These are phyloP conservation scores for Globisporangium viniferum DNA, from an alignment of 352 stramenopile genomes.

Conservation along the genomic window DNA sequence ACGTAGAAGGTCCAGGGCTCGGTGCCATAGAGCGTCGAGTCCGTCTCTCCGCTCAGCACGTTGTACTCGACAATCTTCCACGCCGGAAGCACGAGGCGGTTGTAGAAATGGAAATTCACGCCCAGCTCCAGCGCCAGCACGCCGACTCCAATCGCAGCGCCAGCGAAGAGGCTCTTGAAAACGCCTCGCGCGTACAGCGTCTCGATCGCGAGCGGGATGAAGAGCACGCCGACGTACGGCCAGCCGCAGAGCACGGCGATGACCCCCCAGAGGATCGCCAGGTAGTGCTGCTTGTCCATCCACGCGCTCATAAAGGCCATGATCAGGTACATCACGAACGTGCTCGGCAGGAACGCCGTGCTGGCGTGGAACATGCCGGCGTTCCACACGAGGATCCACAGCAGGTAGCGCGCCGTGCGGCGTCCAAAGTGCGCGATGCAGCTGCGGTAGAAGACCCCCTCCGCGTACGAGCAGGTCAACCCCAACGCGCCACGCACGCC, in stretches of 20 bases:
- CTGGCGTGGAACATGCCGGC: constrained; percentile 92
- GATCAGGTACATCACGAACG: constrained; percentile 85
- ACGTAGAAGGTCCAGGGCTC: constrained; percentile 95
- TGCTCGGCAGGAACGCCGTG: constrained; percentile 92
- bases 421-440: constrained; percentile 58
- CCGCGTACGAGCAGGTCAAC: constrained; percentile 71
- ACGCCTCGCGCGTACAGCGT: constrained; percentile 55
- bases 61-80: constrained; percentile 98
- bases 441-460: constrained; percentile 85
- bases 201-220: constrained; percentile 92
- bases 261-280: constrained; percentile 84
- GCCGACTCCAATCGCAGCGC: constrained; percentile 55
- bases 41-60: constrained; percentile 82
- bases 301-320: constrained; percentile 76
- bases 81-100: constrained; percentile 72
- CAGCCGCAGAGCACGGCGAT: constrained; percentile 93
- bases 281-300: constrained; percentile 71
- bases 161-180: constrained; percentile 41
- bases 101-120: constrained; percentile 81
- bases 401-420: constrained; percentile 57
- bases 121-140: constrained; percentile 81
- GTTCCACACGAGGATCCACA: constrained; percentile 81
- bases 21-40: constrained; percentile 97
- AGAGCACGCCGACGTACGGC: constrained; percentile 96
- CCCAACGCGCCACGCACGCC: constrained; percentile 80